Conservation (phyloP, 2,329 filamentous ascomycete genomes). For the Nigrograna mackinnonii region DNA sequence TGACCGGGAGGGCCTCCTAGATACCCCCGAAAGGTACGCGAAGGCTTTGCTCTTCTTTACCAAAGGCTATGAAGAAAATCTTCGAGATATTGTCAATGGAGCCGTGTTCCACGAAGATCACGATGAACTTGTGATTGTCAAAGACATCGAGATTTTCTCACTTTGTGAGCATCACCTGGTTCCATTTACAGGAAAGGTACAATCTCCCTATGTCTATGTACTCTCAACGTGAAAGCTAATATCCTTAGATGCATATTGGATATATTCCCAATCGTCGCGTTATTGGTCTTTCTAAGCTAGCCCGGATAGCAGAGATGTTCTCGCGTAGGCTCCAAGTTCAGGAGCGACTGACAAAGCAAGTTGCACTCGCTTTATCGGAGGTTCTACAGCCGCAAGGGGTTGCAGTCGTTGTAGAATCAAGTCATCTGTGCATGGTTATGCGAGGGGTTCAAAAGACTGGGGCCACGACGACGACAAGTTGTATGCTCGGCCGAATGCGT, state of each 20-base stretch:
- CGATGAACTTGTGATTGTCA: slow-evolving; percentile 96
- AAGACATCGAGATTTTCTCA: slow-evolving; percentile 94
- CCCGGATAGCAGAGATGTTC: slow-evolving; percentile 97
- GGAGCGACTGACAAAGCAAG: slow-evolving; percentile 93
- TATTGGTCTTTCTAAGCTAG: slow-evolving; percentile 93
- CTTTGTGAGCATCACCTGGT: slow-evolving; percentile 98
- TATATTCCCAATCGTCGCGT: slow-evolving; percentile 93
- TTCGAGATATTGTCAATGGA: slow-evolving; percentile 86
- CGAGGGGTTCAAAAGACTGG: slow-evolving; percentile 93
- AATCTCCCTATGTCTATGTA: not conserved
- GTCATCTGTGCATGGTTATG: slow-evolving; percentile 98
- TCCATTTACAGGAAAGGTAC: slow-evolving; percentile 91
- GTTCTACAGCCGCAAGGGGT: slow-evolving; percentile 93
- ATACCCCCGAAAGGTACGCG: slow-evolving; percentile 82
- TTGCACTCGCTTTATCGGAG: slow-evolving; percentile 90
- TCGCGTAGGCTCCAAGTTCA: slow-evolving; percentile 91
- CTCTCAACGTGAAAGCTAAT: not conserved
- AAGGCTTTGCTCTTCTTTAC: slow-evolving; percentile 97
- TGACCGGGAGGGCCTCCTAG: slow-evolving; percentile 64
- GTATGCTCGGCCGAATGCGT: slow-evolving; percentile 95
- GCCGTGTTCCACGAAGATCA: slow-evolving; percentile 97
- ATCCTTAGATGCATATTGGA: slow-evolving; percentile 93
- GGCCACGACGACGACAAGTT: slow-evolving; percentile 89
- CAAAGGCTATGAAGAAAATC: slow-evolving; percentile 94
- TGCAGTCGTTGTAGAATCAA: slow-evolving; percentile 96